These are phyloP conservation scores for Flagelloscypha sp. DNA, from an alignment of 768 basidiomycete species.

Conservation along the genomic window DNA sequence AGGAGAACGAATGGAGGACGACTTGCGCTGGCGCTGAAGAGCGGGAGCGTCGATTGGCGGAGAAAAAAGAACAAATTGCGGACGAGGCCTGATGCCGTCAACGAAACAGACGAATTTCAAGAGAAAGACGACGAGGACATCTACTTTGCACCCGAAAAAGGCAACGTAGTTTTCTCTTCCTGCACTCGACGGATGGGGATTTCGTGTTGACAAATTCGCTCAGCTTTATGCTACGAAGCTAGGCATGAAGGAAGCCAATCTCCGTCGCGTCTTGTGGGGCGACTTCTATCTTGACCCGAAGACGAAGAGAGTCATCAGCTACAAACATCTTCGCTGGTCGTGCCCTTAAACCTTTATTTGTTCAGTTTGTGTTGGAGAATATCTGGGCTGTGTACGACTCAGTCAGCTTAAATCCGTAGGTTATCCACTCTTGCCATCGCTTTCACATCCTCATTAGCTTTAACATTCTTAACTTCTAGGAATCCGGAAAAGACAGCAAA, in stretches of 20 bases:
- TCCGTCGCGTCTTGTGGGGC: constrained; percentile 89
- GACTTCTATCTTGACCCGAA: constrained; percentile 97
- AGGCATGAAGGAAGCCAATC: constrained; percentile 80
- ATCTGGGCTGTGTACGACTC: constrained; percentile 97
- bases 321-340: constrained; percentile 87
- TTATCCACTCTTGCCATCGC: constrained; percentile 13
- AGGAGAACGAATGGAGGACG: constrained; percentile 93
- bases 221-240: constrained; percentile 87
- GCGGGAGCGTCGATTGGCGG: constrained; percentile 70
- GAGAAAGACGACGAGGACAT: constrained; percentile 98
- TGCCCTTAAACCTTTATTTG: constrained; percentile 87
- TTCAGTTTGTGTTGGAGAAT: constrained; percentile 95
- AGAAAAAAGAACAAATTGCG: constrained; percentile 62
- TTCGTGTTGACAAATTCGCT: constrained; percentile 88
- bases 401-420: constrained; percentile 82
- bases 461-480: constrained; percentile 33
- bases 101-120: constrained; percentile 66
- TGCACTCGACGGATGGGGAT: constrained; percentile 97
- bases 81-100: constrained; percentile 49
- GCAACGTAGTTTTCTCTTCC: constrained; percentile 96
- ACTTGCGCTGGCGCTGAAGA: constrained; percentile 91
- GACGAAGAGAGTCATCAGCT: constrained; percentile 83
- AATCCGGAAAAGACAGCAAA: constrained; percentile 85
- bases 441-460: constrained; percentile 7
- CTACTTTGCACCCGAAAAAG: constrained; percentile 92